Base-by-base conservation (phyloP, 1,284 basidiomycete genomes). In the Ceratobasidium sp. region DNA sequence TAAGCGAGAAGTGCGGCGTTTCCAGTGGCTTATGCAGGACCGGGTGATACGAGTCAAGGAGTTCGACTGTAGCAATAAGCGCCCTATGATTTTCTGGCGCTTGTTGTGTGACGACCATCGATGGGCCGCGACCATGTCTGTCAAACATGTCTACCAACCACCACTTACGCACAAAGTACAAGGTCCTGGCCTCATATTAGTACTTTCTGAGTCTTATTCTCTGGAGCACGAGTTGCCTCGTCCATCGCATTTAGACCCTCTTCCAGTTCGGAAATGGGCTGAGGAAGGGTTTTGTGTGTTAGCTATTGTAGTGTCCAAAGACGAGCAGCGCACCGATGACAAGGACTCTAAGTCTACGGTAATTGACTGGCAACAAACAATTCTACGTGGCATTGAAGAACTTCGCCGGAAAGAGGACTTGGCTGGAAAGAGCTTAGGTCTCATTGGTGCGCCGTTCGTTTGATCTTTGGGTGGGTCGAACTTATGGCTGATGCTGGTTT, bases 261-360 rank as follows among this genome's bases (percentile, higher is more conserved):
- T 46, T 18, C 67, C 67, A 16, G 11, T 47, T 1, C 67, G 59
- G 38, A 71, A 71, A 61, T 71, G 67, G 67, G 67, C 67, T 21
- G 67, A 71, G 28, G 67, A 71, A 32, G 67, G 67, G 21, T 71
- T 71, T 43, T 59, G 44, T 26, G 67, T 71, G 28, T 38, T 71
- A 18, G 43, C 43, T 2, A 41, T 71, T 5, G 16, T 23, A 16
- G 18, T 35, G 23, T 18, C 49, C 3, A 9, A 35, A 11, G 63
- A 9, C 32, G 18, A n/a, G 21, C n/a, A 43, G 32, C 46, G 30
- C 35, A n/a, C 23, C 11, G 23, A 50, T 0, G 18, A 6, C 30
- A 35, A 55, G 1, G 18, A 58, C 26, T 14, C 30, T 6, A 47
- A 21, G 66, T 6, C 6, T 21, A 13, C 7, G 30, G 6, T 7